Percentiles rank a stretch among this genome's conserved stretches.
Conservation (phyloP, 2,329 filamentous ascomycete species). For the Dendrostoma leiphaemia region DNA sequence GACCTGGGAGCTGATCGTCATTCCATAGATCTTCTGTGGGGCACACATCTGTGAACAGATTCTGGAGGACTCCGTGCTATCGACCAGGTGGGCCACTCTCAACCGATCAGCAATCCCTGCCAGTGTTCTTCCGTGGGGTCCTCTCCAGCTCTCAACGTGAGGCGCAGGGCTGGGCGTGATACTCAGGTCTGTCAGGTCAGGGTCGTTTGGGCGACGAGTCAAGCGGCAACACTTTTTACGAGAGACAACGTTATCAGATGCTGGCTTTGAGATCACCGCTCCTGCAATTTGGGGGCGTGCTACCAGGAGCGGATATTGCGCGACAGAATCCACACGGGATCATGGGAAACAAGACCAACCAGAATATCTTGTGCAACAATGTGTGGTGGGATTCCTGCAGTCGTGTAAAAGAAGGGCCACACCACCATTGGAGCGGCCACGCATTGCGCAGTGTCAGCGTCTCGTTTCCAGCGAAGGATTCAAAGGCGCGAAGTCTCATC, state of each 20-base stretch:
- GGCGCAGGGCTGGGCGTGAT: slow-evolving; percentile 10
- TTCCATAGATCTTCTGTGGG: neutral
- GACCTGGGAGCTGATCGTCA: neutral
- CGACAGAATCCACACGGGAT: neutral
- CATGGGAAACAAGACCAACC: slow-evolving; percentile 3
- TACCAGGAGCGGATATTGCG: neutral
- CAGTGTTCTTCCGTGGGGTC: neutral
- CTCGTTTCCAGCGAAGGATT: slow-evolving; percentile 10
- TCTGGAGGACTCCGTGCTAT: slow-evolving; percentile 11
- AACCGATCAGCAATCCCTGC: neutral
- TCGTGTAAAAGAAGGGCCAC: too few species aligned
- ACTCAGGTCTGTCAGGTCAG: slow-evolving; percentile 13
- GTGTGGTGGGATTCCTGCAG: too few species aligned
- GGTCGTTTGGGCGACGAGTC: neutral
- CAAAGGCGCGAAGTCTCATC: neutral
- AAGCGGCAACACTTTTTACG: neutral
- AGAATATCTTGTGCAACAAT: too few species aligned
- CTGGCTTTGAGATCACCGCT: neutral
- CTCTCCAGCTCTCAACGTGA: slow-evolving; percentile 8
- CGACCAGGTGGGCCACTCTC: neutral
- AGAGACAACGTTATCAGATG: neutral
- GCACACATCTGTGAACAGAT: slow-evolving; percentile 9
- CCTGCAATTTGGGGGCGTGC: slow-evolving; percentile 6
- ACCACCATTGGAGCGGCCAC: neutral
- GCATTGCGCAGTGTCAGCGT: neutral